Evolutionary conservation across 257 asterid genomes (phyloP).

Genomic region (Nicotiana otophora): DNA sequence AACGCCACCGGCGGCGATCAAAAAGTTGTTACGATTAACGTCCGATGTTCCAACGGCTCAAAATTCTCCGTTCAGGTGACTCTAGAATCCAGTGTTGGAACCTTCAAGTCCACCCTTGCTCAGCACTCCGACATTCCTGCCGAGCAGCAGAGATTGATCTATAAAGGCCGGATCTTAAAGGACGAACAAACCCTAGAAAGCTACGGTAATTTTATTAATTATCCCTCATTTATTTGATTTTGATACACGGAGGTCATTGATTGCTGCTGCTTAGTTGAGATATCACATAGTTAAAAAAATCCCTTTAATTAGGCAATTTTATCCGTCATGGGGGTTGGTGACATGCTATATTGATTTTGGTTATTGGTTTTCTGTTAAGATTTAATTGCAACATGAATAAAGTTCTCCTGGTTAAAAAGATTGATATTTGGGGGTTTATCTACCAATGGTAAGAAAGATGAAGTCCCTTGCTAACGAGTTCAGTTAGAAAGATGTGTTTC

Average conservation of each 20-base stretch:
- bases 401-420: not conserved
- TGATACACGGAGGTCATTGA: not conserved
- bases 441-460: not conserved
- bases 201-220: constrained; percentile 31
- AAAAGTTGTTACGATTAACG: constrained; percentile 36
- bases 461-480: not conserved
- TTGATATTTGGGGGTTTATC: not conserved
- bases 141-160: constrained; percentile 52
- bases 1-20: constrained; percentile 17
- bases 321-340: not conserved
- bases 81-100: constrained; percentile 39
- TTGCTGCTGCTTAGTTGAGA: not conserved
- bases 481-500: not conserved
- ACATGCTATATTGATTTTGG: not conserved
- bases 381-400: not conserved
- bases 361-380: not conserved
- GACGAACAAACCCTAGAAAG: constrained; percentile 55
- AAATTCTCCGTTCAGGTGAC: constrained; percentile 34
- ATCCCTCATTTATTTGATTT: not conserved
- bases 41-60: constrained; percentile 47
- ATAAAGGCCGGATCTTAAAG: constrained; percentile 62
- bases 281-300: not conserved
- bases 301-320: not conserved
- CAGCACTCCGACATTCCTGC: constrained; percentile 42
- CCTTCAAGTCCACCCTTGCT: constrained; percentile 41